Conservation (phyloP, 2,329 filamentous ascomycete genomes). For the Sporothrix humicola region DNA sequence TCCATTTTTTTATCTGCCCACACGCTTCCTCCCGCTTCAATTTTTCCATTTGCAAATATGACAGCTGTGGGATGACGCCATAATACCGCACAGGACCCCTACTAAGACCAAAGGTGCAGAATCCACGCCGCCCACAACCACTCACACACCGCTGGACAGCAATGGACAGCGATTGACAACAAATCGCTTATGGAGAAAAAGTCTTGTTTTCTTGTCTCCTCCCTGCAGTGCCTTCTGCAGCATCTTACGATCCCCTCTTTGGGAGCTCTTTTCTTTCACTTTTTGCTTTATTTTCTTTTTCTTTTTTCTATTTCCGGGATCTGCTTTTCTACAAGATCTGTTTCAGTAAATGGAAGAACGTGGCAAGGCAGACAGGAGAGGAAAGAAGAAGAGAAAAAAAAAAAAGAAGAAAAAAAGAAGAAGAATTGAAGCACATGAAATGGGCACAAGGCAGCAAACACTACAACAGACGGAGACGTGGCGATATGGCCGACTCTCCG, state of each 20-base stretch:
- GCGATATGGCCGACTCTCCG: neutral
- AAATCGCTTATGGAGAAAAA: neutral
- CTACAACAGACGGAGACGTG: neutral
- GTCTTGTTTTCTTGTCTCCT: neutral
- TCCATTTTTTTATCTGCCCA: neutral
- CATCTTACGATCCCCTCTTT: constrained; percentile 4
- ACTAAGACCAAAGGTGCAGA: neutral
- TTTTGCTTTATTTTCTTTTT: no score
- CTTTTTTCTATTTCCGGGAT: neutral
- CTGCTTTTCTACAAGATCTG: neutral
- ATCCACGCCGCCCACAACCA: no score
- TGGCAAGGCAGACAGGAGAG: neutral
- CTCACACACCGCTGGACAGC: no score
- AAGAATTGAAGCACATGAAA: neutral
- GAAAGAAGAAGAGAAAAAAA: neutral
- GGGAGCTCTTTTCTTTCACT: neutral
- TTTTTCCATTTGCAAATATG: constrained; percentile 11
- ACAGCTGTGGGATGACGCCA: constrained; percentile 25
- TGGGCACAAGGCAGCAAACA: neutral
- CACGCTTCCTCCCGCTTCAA: neutral
- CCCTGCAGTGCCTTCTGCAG: neutral
- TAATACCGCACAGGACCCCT: neutral
- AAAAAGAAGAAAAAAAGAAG: neutral
- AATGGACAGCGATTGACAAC: constrained; percentile 3
- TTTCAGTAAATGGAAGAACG: neutral